Conservation (phyloP, 2,329 filamentous ascomycete species). For the Epichloe brachyelytri region DNA sequence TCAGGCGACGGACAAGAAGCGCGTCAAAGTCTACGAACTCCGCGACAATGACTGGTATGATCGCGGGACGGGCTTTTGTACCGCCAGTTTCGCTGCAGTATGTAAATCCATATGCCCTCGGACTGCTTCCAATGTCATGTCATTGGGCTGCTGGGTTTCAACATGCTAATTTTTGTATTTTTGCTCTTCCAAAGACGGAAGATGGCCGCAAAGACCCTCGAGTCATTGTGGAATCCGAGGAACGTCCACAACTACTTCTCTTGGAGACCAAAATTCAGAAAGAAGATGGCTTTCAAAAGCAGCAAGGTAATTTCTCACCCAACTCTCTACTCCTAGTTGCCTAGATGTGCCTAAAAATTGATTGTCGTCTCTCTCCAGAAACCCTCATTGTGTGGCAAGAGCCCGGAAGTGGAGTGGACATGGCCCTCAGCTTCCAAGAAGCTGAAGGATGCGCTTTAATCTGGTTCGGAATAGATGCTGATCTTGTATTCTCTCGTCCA, state of each 20-base stretch:
- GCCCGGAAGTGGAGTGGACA: slow-evolving; percentile 68
- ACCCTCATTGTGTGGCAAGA: slow-evolving; percentile 98
- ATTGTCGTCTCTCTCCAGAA: slow-evolving; percentile 38
- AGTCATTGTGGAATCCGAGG: slow-evolving; percentile 87
- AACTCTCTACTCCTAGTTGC: background rate
- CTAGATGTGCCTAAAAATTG: background rate
- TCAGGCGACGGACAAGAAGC: slow-evolving; percentile 52
- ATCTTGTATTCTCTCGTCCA: slow-evolving; percentile 2
- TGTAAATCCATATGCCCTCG: slow-evolving; percentile 20
- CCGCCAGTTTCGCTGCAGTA: slow-evolving; percentile 62
- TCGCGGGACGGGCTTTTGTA: slow-evolving; percentile 90
- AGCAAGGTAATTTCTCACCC: slow-evolving; percentile 58
- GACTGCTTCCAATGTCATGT: background rate
- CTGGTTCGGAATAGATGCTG: slow-evolving; percentile 45
- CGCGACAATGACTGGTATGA: slow-evolving; percentile 99
- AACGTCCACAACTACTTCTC: slow-evolving; percentile 69
- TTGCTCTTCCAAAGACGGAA: slow-evolving; percentile 30
- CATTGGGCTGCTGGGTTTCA: background rate
- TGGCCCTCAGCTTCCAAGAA: slow-evolving; percentile 97
- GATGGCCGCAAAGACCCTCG: slow-evolving; percentile 65
- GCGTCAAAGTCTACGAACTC: slow-evolving; percentile 98
- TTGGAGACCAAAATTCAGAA: slow-evolving; percentile 83
- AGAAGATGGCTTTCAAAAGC: slow-evolving; percentile 95
- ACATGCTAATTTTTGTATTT: background rate
- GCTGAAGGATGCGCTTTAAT: slow-evolving; percentile 85